Base-by-base conservation (phyloP, 805 yeast species). In the Blastobotrys muscicola region DNA sequence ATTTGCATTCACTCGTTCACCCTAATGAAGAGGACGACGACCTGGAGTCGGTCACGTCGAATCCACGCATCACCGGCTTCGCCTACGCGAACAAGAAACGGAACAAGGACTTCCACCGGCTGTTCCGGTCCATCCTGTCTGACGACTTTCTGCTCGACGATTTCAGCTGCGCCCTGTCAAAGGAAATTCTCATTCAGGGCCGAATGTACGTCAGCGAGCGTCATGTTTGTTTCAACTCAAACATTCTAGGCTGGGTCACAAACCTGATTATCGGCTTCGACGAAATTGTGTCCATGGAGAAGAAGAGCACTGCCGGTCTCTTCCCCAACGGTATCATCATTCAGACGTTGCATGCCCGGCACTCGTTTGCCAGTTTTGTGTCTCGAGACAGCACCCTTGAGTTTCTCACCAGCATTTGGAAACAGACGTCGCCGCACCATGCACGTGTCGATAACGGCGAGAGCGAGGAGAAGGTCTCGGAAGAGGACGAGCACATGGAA, bases 241-340 rank as follows among this genome's bases (percentile, higher is more conserved):
- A 82, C 52, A 68, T 92, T 33, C 65, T 90, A 37, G 96, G 95
- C 1, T 89, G 96, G 95, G 83, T 86, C 8, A 85, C 96, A 8
- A 83, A 76, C 50, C 65, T 89, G 33, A 74, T 82, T 2, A 72
- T 92, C 13, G 78, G 85, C 0, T 73, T 80, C 51, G 75, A 72
- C 38, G 95, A 86, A 44, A 76, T 92, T 20, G 68, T 72, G 8
- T 68, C 73, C 26, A 75, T 87, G 52, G 96, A 90, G 55, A 85
- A 85, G 61, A 82, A 79, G 45, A 72, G 79, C 13, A 86, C 96
- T 0, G 96, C 85, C 4, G 95, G 94, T 0, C 67, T 90, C 16
- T 86, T 90, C 56, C 94, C 95, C 15, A 90, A 90, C 59, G 97
- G 95, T 2, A 85, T 90, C 34, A 66, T 74, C 4, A 69, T 86